phyloP scores from a whole-genome alignment of 306 rosid species.

The Cicer pinnatifidum region DNA sequence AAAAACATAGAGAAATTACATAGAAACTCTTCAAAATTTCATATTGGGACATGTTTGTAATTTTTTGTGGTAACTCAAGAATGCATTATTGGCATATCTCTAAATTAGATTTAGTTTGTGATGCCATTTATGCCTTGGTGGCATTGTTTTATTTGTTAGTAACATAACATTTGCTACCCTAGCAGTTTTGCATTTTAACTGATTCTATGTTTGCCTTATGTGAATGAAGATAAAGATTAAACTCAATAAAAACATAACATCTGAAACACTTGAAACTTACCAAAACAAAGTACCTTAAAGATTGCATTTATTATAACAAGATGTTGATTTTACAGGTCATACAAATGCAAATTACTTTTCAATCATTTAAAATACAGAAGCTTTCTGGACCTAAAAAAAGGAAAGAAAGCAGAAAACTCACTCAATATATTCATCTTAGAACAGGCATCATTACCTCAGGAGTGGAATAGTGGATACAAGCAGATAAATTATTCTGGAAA shows the following conservation, averaged over 20 bases:
- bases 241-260: background rate
- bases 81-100: too few species aligned
- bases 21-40: too few species aligned
- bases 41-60: too few species aligned
- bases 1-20: too few species aligned
- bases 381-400: constrained; percentile 34
- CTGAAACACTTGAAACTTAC: background rate
- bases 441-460: constrained; percentile 47
- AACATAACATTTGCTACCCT: background rate
- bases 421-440: constrained; percentile 51
- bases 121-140: too few species aligned
- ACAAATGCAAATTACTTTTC: constrained; percentile 47
- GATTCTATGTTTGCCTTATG: background rate
- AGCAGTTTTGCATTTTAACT: background rate
- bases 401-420: constrained; percentile 38
- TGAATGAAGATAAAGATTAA: constrained; percentile 4
- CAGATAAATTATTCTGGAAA: constrained; percentile 59
- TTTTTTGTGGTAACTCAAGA: too few species aligned
- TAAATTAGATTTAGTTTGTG: too few species aligned
- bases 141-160: too few species aligned
- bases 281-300: constrained; percentile 32
- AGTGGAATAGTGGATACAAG: constrained; percentile 38
- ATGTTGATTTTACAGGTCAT: constrained; percentile 57
- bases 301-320: constrained; percentile 45
- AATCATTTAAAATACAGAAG: constrained; percentile 52